phyloP scores from a whole-genome alignment of 306 rosid species.

The Rubus idaeus region DNA sequence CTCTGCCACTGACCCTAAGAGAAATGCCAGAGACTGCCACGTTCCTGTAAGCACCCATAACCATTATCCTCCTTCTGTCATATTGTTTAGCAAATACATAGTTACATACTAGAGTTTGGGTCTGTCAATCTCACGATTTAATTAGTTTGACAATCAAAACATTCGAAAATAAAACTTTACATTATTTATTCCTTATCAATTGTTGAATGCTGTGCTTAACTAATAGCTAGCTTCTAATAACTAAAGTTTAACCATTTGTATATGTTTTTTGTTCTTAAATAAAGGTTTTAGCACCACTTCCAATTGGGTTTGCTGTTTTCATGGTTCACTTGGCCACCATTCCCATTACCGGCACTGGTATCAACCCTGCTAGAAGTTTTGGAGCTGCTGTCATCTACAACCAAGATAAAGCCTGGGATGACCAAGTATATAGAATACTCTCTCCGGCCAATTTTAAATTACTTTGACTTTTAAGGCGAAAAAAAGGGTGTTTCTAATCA shows the following conservation, averaged over 20 bases:
- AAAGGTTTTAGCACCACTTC: conserved; percentile 94
- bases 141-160: too few species aligned
- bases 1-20: conserved; percentile 95
- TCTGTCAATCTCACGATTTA: too few species aligned
- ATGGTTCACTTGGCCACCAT: conserved; percentile 96
- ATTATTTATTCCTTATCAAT: too few species aligned
- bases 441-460: too few species aligned
- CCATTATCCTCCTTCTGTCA: background rate
- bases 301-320: conserved; percentile 94
- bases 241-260: background rate
- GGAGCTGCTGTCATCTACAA: conserved; percentile 93
- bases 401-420: conserved; percentile 73
- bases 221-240: too few species aligned
- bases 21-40: conserved; percentile 90
- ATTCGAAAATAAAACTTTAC: too few species aligned
- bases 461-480: too few species aligned
- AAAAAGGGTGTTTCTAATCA: background rate
- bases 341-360: conserved; percentile 92
- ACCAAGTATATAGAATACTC: conserved; percentile 30
- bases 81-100: too few species aligned
- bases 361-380: conserved; percentile 93
- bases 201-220: too few species aligned
- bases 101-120: too few species aligned
- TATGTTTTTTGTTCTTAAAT: background rate
- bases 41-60: conserved; percentile 65